Evolutionary conservation across 176 grass and related monocot species (phyloP), one percentile per base, ranked within the genome.

Genomic region (Avena eriantha): DNA sequence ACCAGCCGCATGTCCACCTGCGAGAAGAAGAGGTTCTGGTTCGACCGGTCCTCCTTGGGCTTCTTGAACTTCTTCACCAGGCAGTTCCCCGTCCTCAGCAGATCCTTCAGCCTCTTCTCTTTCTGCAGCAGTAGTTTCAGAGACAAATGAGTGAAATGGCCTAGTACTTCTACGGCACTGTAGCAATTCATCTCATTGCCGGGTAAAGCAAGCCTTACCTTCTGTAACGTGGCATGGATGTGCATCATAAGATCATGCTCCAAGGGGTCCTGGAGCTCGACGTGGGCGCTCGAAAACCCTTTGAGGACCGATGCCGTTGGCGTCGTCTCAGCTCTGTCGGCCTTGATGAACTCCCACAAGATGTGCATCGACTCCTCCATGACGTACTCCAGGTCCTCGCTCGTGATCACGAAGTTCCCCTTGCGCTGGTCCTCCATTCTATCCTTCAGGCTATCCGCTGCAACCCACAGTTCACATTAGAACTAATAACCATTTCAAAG

Each of bases 61-160:
- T 90, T 98, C 86, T 98, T 96, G 82, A 98, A 94, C 88, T 98
- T 98, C 85, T 98, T 98, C 33, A 98, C 94, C 0, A 98, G 45
- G 87, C 97, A 98, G 85, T 98, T 98, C 7, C 97, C 94, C 0
- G 92, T 98, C 82, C 91, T 82, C 87, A 98, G 74, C 71, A 92
- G 81, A 84, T 98, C 97, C 86, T 94, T 98, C 71, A 98, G 79
- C 45, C 83, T 94, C 87, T 94, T 98, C 36, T 94, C 92, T 86
- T 96, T 98, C 97, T 98, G 90, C 84, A 29, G 29, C 29, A 29
- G 29, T 29, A 29, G 29, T 29, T 29, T 29, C 29, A 29, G 29
- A 29, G 29, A 29, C 29, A 29, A 29, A 29, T 29, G 29, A 29
- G 29, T 29, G 29, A 29, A 29, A 29, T 29, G 29, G 29, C 29